Evolutionary conservation across 805 yeast species (phyloP), one percentile per base, ranked within the genome.

Genomic region (Kazachstania psychrophila): DNA sequence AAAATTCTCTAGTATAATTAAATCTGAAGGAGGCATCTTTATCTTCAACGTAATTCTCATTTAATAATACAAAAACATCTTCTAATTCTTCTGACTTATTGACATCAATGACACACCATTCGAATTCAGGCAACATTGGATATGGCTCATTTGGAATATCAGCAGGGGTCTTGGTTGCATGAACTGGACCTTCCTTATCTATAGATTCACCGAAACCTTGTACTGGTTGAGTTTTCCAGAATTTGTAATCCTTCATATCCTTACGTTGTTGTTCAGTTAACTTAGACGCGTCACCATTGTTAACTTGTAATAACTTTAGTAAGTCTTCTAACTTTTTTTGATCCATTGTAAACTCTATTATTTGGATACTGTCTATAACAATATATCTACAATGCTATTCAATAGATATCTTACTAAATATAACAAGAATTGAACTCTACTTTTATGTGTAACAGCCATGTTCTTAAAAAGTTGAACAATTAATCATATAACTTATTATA

Each of bases 211-310:
- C 83, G 44, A 88, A 76, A 22, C 68, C 68, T 7, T 87, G 73
- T 15, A 92, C 97, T 0, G 98, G 98, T 62, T 92, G 98, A 2
- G 98, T 92, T 53, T 82, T 84, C 98, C 98, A 92, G 63, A 92
- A 92, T 64, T 83, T 85, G 66, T 88, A 85, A 54, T 88, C 94
- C 36, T 82, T 77, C 83, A 87, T 86, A 16, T 77, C 73, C 44
- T 78, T 79, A 48, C 72, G 65, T 56, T 79, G 79, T 23, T 70
- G 65, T 30, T 68, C 76, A n/a, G 68, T 66, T 33, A 77, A 62
- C 44, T 69, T 68, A 0, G 55, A 38, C 12, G 49, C 32, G 43
- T 71, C 72, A 24, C 75, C 76, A 40, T 55, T 47, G 31, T 51
- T 46, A 27, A 58, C 28, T 17, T 56, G 49, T 9, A 66, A 49